These are phyloP conservation scores for Ensete glaucum DNA, from an alignment of 176 grass and related monocot genomes.

Conservation along the genomic window DNA sequence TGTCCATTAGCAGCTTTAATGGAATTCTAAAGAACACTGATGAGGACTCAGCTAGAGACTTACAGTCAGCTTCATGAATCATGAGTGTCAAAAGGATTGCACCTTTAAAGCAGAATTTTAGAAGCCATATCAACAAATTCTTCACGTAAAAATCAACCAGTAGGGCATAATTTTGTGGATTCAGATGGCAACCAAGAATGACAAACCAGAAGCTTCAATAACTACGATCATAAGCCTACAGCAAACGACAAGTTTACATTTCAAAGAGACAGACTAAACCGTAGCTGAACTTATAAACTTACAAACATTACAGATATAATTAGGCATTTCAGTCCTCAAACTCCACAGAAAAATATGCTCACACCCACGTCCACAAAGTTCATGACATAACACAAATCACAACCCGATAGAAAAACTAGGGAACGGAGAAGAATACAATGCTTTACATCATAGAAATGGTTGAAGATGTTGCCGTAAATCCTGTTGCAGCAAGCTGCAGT, in stretches of 20 bases:
- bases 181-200: background rate
- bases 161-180: too few species aligned
- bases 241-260: background rate
- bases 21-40: too few species aligned
- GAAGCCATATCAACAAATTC: background rate
- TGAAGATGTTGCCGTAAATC: background rate
- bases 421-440: background rate
- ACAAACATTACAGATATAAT: background rate
- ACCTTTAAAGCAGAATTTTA: background rate
- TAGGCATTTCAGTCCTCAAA: background rate
- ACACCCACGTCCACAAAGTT: background rate
- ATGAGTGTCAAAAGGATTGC: too few species aligned
- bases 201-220: background rate
- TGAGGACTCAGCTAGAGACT: too few species aligned
- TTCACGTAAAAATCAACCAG: too few species aligned
- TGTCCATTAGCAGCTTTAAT: too few species aligned
- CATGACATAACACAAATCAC: background rate
- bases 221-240: background rate
- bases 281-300: background rate
- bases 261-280: background rate
- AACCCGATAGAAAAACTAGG: background rate
- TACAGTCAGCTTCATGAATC: too few species aligned
- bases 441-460: constrained; percentile 2
- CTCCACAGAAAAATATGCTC: background rate
- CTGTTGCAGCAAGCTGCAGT: background rate